These are phyloP conservation scores for Thielaviopsis populi DNA, from an alignment of 2,329 filamentous ascomycete genomes.

Conservation along the genomic window DNA sequence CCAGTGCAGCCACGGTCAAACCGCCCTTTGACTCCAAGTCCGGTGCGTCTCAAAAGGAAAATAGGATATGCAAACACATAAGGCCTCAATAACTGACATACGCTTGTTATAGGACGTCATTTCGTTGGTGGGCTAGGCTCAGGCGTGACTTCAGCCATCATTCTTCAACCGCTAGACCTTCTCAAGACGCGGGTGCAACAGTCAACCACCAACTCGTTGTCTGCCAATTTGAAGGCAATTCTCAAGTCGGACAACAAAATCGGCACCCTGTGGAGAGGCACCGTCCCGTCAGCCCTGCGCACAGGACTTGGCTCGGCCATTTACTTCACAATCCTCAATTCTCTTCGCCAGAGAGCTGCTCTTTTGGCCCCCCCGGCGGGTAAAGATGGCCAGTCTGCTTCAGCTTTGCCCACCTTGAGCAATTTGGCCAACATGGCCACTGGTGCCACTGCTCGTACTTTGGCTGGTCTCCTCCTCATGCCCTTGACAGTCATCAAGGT, in stretches of 20 bases:
- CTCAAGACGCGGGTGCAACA: slow-evolving; percentile 95
- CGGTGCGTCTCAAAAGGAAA: neutral
- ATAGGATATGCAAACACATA: neutral
- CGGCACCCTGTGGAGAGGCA: slow-evolving; percentile 76
- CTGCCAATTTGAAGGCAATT: slow-evolving; percentile 45
- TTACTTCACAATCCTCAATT: slow-evolving; percentile 83
- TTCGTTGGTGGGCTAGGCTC: slow-evolving; percentile 79
- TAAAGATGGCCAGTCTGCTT: slow-evolving; percentile 41
- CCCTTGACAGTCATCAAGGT: slow-evolving; percentile 94
- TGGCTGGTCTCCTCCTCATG: slow-evolving; percentile 85
- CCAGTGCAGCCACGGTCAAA: slow-evolving; percentile 2
- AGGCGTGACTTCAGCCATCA: slow-evolving; percentile 71
- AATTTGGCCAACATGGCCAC: slow-evolving; percentile 75
- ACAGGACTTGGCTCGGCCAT: slow-evolving; percentile 87
- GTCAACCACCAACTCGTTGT: slow-evolving; percentile 54
- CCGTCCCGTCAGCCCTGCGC: slow-evolving; percentile 78
- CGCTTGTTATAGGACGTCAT: slow-evolving; percentile 49
- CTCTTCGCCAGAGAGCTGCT: slow-evolving; percentile 39
- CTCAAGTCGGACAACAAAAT: slow-evolving; percentile 43
- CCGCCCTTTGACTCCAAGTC: slow-evolving; percentile 15
- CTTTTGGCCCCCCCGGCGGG: neutral
- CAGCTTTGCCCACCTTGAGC: slow-evolving; percentile 64
- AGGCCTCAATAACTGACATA: neutral
- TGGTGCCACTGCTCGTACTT: slow-evolving; percentile 68
- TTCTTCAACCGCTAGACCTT: slow-evolving; percentile 88